Conservation (phyloP, 306 rosid genomes). For the Acacia crassicarpa region DNA sequence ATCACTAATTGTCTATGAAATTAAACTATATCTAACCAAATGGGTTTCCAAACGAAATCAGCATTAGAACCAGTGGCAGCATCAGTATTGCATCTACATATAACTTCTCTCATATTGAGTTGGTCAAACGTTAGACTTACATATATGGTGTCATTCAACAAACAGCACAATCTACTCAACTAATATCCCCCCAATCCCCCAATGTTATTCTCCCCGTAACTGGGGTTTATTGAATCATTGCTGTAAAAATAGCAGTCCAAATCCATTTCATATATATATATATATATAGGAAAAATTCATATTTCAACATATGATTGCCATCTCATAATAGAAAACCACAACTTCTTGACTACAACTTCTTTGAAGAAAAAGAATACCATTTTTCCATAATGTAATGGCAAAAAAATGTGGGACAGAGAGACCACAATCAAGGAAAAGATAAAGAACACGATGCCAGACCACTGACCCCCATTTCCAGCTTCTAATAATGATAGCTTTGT, state of each 20-base stretch:
- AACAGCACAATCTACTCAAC: slow-evolving; percentile 2
- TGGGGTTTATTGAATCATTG: background rate
- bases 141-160: slow-evolving; percentile 1
- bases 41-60: slow-evolving; percentile 23
- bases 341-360: background rate
- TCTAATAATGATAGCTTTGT: slow-evolving; percentile 56
- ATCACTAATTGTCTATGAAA: slow-evolving; percentile 22
- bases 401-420: slow-evolving; percentile 1
- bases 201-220: background rate
- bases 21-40: slow-evolving; percentile 9
- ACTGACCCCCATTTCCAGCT: slow-evolving; percentile 54
- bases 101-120: slow-evolving; percentile 2
- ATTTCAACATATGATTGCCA: background rate
- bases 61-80: slow-evolving; percentile 7
- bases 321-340: background rate
- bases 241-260: slow-evolving; percentile 2
- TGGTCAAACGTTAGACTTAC: background rate
- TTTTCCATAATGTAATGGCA: background rate
- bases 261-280: background rate
- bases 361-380: background rate
- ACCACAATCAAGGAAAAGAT: background rate
- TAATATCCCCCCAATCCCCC: background rate
- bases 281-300: background rate
- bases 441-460: slow-evolving; percentile 19
- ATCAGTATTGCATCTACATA: background rate